Conservation (phyloP, 805 yeast species). For the Komagataella pastoris region DNA sequence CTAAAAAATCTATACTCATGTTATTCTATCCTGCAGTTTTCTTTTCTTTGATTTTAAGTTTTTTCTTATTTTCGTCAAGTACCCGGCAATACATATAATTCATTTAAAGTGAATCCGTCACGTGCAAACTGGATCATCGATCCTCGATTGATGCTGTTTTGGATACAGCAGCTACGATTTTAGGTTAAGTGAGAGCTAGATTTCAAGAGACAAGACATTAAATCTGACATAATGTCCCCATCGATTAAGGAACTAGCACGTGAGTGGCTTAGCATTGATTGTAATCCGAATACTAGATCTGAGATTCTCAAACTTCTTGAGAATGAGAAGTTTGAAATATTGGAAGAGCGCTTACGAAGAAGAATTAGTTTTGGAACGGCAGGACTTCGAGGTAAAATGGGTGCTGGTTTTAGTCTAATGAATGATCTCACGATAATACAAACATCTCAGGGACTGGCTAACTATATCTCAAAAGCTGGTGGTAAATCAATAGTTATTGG, state of each 20-base stretch:
- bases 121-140: not conserved
- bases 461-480: constrained; percentile 22
- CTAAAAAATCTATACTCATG: too few relatives aligned
- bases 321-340: constrained; percentile 22
- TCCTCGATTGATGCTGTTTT: not conserved
- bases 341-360: constrained; percentile 36
- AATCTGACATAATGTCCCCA: not conserved
- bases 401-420: constrained; percentile 82
- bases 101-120: not conserved
- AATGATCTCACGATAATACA: constrained; percentile 81
- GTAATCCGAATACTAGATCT: constrained; percentile 26
- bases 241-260: not conserved
- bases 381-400: constrained; percentile 80
- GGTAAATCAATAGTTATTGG: constrained; percentile 58
- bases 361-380: constrained; percentile 88
- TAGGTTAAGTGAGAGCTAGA: not conserved
- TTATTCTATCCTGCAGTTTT: too few relatives aligned
- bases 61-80: too few relatives aligned
- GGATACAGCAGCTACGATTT: not conserved
- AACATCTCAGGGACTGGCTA: constrained; percentile 74
- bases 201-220: too few relatives aligned
- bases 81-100: too few relatives aligned
- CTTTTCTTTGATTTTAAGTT: too few relatives aligned
- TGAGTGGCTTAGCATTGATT: not conserved
- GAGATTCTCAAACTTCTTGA: constrained; percentile 38